Base-by-base conservation (phyloP, 2,329 filamentous ascomycete genomes). In the Seiridium unicorne region DNA sequence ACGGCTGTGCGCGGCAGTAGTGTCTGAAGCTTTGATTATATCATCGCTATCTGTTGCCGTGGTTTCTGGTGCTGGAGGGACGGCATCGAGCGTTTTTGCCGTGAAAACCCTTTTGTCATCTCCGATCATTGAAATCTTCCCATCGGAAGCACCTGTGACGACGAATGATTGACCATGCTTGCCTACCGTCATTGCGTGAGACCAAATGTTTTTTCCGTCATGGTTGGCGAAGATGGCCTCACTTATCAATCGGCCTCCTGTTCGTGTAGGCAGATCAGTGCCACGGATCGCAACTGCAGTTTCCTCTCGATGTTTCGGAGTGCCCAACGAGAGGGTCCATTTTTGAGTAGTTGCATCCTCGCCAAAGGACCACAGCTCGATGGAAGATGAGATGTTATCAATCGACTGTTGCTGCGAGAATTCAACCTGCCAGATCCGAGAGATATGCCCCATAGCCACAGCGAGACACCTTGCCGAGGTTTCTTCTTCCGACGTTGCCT, bases 181-280 rank as follows among this genome's bases (percentile, higher is more conserved):
- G 57, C 60, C 76, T 61, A 64, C 61, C 35, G 60, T 60, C 2
- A 73, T 65, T 10, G 84, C 85, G 44, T 87, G 81, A 0, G 93
- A 88, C 93, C 94, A 98, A 5, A 98, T 87, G 70, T 97, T 93
- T 74, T 97, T 99, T 5, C 95, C 95, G 40, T 80, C 82, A 70
- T 98, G 93, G 61, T 87, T 84, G 3, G 84, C 80, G 55, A 86
- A 83, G 6, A 82, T 85, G 2, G 81, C 77, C 2, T 81, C 70
- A 55, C 90, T 83, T 10, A 73, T 73, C 48, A 92, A 71, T 5
- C 65, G 73, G 0, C 68, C 72, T 10, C 53, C 35, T 6, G 59
- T 35, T 5, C 59, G 56, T 9, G 35, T 11, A 13, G 60, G 34
- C 31, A 2, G 42, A 53, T 51, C 54, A 11, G 64, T 62, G 44